Conservation (phyloP, 2,329 filamentous ascomycete species). For the Fusarium decemcellulare region DNA sequence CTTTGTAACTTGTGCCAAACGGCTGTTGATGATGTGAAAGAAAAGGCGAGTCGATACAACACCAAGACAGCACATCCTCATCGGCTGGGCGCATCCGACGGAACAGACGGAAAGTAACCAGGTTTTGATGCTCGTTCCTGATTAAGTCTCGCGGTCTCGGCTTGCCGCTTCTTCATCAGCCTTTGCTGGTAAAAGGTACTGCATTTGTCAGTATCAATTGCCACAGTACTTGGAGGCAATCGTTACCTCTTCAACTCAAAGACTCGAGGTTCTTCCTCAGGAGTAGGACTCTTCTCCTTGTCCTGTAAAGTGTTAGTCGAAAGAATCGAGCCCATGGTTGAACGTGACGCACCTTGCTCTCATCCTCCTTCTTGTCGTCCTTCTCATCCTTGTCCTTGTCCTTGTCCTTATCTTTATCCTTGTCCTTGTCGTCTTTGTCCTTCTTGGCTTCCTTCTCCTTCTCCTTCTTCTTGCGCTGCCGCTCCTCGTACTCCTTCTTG, state of each 20-base stretch:
- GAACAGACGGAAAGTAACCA: slow-evolving; percentile 87
- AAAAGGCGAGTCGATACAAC: background rate
- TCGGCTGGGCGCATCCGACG: slow-evolving; percentile 68
- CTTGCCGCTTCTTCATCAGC: slow-evolving; percentile 75
- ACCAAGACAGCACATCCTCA: slow-evolving; percentile 10
- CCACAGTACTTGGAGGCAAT: accelerated
- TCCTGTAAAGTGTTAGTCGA: slow-evolving; percentile 14
- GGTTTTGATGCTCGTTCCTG: slow-evolving; percentile 85
- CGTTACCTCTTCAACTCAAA: slow-evolving; percentile 86
- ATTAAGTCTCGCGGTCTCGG: slow-evolving; percentile 77
- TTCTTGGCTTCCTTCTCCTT: slow-evolving; percentile 70
- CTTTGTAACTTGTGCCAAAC: too few species aligned
- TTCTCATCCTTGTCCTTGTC: slow-evolving; percentile 51
- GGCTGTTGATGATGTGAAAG: too few species aligned
- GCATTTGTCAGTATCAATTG: background rate
- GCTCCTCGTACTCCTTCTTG: slow-evolving; percentile 85
- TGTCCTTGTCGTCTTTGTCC: slow-evolving; percentile 60
- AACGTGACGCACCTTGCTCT: slow-evolving; percentile 22
- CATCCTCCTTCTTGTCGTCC: slow-evolving; percentile 41
- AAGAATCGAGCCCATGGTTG: background rate
- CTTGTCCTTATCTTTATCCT: slow-evolving; percentile 57
- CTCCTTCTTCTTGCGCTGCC: slow-evolving; percentile 76
- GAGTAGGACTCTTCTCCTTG: slow-evolving; percentile 35
- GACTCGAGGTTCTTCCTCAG: slow-evolving; percentile 77
- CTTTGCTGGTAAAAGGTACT: slow-evolving; percentile 91